Evolutionary conservation across 2,329 filamentous ascomycete species (phyloP), one percentile per base, ranked within the genome.

Genomic region (Penicillium sp.): DNA sequence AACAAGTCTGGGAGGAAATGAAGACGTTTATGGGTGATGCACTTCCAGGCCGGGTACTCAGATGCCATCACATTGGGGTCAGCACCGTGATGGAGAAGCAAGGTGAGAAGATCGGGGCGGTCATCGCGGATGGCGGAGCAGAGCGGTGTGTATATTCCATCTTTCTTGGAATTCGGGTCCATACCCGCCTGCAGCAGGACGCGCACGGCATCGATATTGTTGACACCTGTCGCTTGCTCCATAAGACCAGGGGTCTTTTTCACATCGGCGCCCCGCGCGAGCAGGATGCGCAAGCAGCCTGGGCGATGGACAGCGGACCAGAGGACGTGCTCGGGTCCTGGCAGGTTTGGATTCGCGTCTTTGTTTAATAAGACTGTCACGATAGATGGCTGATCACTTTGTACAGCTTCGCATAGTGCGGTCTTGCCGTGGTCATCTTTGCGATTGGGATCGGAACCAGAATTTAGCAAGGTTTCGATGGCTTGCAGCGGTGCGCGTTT

Each of bases 61-160:
- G 83, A 81, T 0, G 86, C 85, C 7, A 80, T 80, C 21, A 80
- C 68, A 58, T 84, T 82, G 17, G 82, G 78, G 61, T 84, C 76
- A 7, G 81, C 82, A 8, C 78, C 79, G 33, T 81, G 77, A 43
- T 75, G 74, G 17, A 86, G 75, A 4, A 89, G 79, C 13, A 88
- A 80, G 15, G 82, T 76, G 50, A 89, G 80, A 38, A 89, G 84
- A 15, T 88, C 84, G 23, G 76, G 69, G 48, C 83, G 81, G 68
- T 89, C 83, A 71, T 89, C 87, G 23, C 87, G 85, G 61, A 89
- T 89, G 0, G 86, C 80, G 0, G 86, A 85, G 74, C 87, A 89
- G 0, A 89, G 77, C 0, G 87, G 86, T 0, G 87, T 89, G 71
- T 87, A 89, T 33, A 84, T 82, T 9, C 85, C 85, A 61, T 89